Base-by-base conservation (phyloP, 805 yeast genomes). In the Kazachstania psychrophila region DNA sequence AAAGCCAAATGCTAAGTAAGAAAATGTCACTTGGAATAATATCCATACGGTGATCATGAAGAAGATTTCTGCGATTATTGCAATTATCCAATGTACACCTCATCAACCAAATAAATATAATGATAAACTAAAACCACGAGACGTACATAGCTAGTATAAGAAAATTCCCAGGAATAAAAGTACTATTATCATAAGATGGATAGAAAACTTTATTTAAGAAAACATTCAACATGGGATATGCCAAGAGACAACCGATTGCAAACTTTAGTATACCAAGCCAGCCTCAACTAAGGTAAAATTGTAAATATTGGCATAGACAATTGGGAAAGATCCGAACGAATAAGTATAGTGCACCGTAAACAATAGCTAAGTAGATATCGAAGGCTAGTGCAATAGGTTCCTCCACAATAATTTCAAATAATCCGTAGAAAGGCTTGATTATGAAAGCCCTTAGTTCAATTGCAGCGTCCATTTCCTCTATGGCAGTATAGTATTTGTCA, bases 261-360 rank as follows among this genome's bases (percentile, higher is more conserved):
- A 54, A 11, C 73, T 62, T 28, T 70, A 30, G 52, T 63, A 77
- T 0, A 77, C 54, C 2, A 63, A 54, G n/a, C 79, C 75, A 19
- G 52, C 40, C 37, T 69, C 72, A 19, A 73, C 62, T 19, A 64
- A 46, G 3, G 71, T 64, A 52, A 77, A 77, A 20, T 61, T 47
- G 42, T 72, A 63, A 13, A 62, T 47, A 3, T 63, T 70, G 6
- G 40, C 35, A 44, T 68, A 77, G 3, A 72, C 74, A 23, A 75
- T 58, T 11, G 84, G 82, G 54, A 72, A 72, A 4, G 73, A 75
- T 54, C 77, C 82, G 45, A 75, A 72, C n/a, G 64, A 72, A 75
- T 14, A 73, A 51, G 51, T 73, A 77, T 42, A 72, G 42, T 22
- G 68, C 53, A 17, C 77, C 70, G 52, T 75, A 77, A 6, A 66